phyloP scores from a whole-genome alignment of 805 yeast genomes.

The Saccharomyces mikatae region DNA sequence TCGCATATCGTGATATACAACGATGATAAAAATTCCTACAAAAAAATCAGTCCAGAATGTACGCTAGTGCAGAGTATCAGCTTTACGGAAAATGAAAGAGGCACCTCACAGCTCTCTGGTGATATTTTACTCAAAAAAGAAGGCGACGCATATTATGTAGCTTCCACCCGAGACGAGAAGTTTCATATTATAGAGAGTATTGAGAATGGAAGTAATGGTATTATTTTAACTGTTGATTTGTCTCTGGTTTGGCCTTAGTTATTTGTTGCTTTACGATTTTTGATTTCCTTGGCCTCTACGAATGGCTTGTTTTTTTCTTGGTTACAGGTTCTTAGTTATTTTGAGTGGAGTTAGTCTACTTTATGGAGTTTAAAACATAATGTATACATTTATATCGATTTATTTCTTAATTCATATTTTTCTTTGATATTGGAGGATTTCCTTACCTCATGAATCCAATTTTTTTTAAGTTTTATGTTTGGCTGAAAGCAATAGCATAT shows the following conservation, averaged over 20 bases:
- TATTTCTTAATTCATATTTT: not conserved
- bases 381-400: not conserved
- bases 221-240: slow-evolving; percentile 34
- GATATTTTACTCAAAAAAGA: slow-evolving; percentile 32
- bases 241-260: slow-evolving; percentile 31
- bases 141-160: slow-evolving; percentile 28
- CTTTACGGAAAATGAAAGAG: slow-evolving; percentile 18
- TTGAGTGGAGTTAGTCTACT: not conserved
- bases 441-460: not conserved
- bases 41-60: slow-evolving; percentile 1
- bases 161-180: slow-evolving; percentile 29
- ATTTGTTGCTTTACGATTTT: not conserved
- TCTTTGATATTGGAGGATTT: no score
- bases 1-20: slow-evolving; percentile 46
- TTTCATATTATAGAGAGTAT: slow-evolving; percentile 30
- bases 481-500: no score
- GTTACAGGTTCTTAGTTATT: not conserved
- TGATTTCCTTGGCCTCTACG: not conserved
- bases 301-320: not conserved
- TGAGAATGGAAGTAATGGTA: slow-evolving; percentile 39
- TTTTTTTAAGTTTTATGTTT: not conserved
- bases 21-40: slow-evolving; percentile 5
- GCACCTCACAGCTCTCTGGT: slow-evolving; percentile 31
- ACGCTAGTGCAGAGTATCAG: slow-evolving; percentile 11
- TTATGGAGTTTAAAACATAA: not conserved